These are phyloP conservation scores for Penicillium sp. DNA, from an alignment of 2,329 filamentous ascomycete species.

Conservation along the genomic window DNA sequence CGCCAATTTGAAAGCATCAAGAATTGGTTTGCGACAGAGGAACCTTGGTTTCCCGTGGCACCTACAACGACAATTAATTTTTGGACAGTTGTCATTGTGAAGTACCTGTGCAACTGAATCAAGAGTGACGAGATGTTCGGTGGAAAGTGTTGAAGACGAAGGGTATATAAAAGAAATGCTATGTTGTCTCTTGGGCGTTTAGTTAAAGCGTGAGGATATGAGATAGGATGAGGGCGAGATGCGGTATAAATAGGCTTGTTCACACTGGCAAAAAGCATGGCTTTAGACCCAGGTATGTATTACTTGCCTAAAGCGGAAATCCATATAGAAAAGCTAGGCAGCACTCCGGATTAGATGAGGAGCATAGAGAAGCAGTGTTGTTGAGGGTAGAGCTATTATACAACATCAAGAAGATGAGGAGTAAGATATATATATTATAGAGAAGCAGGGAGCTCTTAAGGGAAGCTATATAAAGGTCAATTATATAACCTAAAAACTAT, in stretches of 20 bases:
- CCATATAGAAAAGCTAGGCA: no score
- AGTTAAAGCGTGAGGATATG: not conserved
- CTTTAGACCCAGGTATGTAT: no score
- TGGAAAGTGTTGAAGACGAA: not conserved
- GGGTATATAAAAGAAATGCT: not conserved
- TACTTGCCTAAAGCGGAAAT: not conserved
- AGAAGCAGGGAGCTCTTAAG: no score
- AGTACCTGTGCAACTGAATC: not conserved
- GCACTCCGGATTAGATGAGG: no score
- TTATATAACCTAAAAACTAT: no score
- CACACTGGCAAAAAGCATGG: not conserved
- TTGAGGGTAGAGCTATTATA: no score
- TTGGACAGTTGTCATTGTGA: not conserved
- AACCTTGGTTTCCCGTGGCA: constrained; percentile 33
- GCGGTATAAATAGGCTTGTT: not conserved
- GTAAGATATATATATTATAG: no score
- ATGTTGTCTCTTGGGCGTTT: no score
- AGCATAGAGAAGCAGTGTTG: no score
- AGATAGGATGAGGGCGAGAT: not conserved
- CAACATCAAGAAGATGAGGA: no score
- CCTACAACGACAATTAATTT: constrained; percentile 35
- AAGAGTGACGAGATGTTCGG: not conserved
- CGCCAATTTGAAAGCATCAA: constrained; percentile 19
- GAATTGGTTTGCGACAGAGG: constrained; percentile 22
- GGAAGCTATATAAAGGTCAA: no score